Evolutionary conservation across 352 stramenopile genomes (phyloP), one percentile per base, ranked within the genome.

Genomic region (Blastocystis sp.): DNA sequence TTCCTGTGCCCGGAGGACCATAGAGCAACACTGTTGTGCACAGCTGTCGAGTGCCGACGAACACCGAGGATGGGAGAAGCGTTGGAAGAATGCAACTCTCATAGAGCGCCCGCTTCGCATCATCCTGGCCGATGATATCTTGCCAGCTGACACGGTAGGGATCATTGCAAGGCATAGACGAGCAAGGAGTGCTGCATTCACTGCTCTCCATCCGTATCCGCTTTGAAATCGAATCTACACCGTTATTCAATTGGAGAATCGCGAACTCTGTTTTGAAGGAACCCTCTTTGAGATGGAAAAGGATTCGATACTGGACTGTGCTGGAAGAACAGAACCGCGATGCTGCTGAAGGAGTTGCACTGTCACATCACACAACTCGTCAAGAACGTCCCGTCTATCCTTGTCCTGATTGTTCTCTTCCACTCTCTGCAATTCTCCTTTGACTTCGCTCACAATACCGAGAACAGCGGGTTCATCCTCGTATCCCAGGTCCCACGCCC

Each of bases 61-160:
- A 84, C 19, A 84, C 7, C 2, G 74, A 84, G 9, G 74, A 70
- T 19, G 74, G 74, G 21, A 84, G 74, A n/a, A 84, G 59, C 0
- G 74, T 56, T 2, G 74, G 60, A n/a, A 84, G 60, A 34, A 84
- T 28, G 28, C 74, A 84, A 45, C 74, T 69, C 74, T 84, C 74
- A 28, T 84, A 84, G 5, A 84, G 60, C 53, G 56, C 48, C 21
- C 74, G 52, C n/a, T 84, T 84, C 61, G 74, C 74, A 40, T 84
- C 74, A 52, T 84, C 74, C 43, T 84, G 74, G 21, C 74, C 74
- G 17, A 84, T 69, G n/a, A 84, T 62, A 53, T 84, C 74, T 53
- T 84, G 74, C 74, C 74, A 84, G 23, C 14, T 84, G 61, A 56
- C 48, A 14, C 48, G 48, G 48, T 17, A 56, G 5, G 5, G 48